Percentiles rank a stretch among this genome's conserved stretches.
Evolutionary conservation across 495 filamentous ascomycete genomes (phyloP).

Genomic region (Pyrenopolyporus hunteri): DNA sequence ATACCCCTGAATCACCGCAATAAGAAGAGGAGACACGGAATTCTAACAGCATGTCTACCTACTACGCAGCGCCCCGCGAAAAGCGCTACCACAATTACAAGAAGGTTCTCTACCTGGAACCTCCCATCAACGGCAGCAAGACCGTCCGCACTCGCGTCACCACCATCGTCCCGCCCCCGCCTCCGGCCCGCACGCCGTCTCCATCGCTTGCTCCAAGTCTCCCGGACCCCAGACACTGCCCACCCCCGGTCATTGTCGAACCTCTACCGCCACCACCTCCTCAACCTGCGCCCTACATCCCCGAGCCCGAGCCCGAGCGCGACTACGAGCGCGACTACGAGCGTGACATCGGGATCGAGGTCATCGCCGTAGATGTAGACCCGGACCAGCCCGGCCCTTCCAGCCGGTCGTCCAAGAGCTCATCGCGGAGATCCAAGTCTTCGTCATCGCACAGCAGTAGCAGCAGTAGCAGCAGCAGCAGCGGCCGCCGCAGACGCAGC

Average conservation of each 20-base stretch:
- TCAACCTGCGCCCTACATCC: slow-evolving; percentile 22
- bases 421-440: slow-evolving; percentile 37
- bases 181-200: slow-evolving; percentile 30
- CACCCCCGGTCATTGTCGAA: slow-evolving; percentile 37
- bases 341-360: slow-evolving; percentile 51
- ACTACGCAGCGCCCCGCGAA: slow-evolving; percentile 40
- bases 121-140: slow-evolving; percentile 45
- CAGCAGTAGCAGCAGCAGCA: slow-evolving; percentile 12
- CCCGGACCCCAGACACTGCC: slow-evolving; percentile 26
- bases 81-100: slow-evolving; percentile 46
- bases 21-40: no score
- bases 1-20: no score
- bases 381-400: slow-evolving; percentile 39
- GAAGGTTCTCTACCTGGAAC: slow-evolving; percentile 55
- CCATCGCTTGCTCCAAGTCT: slow-evolving; percentile 23
- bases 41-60: slow-evolving; percentile 40
- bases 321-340: not conserved
- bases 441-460: slow-evolving; percentile 30
- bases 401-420: slow-evolving; percentile 34
- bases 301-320: slow-evolving; percentile 27
- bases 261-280: slow-evolving; percentile 41
- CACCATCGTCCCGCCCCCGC: slow-evolving; percentile 50
- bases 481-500: slow-evolving; percentile 32
- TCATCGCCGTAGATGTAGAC: slow-evolving; percentile 60
- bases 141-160: slow-evolving; percentile 50